Conservation (phyloP, 2,329 filamentous ascomycete genomes). For the Teratosphaeria pseudoeucalypti region DNA sequence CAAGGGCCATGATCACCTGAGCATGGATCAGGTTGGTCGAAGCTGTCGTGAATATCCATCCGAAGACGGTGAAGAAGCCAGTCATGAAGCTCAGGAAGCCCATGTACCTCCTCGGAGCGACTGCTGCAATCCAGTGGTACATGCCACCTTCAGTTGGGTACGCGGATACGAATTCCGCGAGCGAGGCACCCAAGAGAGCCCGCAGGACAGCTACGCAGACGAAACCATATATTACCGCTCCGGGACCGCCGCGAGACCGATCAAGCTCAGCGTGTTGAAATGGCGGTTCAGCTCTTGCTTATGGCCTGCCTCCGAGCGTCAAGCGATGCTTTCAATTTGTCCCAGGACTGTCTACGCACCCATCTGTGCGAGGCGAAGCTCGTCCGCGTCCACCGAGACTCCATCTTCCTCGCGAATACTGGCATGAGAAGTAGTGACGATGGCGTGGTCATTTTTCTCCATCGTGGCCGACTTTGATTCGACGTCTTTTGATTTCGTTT, state of each 20-base stretch:
- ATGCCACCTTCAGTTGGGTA: not conserved
- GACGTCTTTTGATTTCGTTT: not conserved
- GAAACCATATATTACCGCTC: not conserved
- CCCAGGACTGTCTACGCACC: not conserved
- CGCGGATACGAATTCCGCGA: not conserved
- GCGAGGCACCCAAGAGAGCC: not conserved
- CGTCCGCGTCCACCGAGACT: not conserved
- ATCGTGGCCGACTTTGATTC: not conserved
- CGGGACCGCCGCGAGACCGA: not conserved
- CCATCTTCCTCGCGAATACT: not conserved
- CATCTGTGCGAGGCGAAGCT: not conserved
- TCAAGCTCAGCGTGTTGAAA: not conserved
- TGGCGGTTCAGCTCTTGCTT: not conserved
- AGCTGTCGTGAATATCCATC: constrained; percentile 1
- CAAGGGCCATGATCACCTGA: not conserved
- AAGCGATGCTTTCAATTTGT: not conserved
- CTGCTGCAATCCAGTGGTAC: not conserved
- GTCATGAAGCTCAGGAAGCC: constrained; percentile 1
- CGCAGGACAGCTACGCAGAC: not conserved
- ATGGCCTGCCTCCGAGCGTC: not conserved
- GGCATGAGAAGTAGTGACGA: not conserved
- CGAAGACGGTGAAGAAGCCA: constrained; percentile 4
- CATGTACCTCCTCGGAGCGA: not conserved
- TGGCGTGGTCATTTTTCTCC: not conserved
- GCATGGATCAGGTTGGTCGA: constrained; percentile 14